Evolutionary conservation across 768 basidiomycete species (phyloP), one percentile per base, ranked within the genome.

Genomic region (Agrocybe praecox): DNA sequence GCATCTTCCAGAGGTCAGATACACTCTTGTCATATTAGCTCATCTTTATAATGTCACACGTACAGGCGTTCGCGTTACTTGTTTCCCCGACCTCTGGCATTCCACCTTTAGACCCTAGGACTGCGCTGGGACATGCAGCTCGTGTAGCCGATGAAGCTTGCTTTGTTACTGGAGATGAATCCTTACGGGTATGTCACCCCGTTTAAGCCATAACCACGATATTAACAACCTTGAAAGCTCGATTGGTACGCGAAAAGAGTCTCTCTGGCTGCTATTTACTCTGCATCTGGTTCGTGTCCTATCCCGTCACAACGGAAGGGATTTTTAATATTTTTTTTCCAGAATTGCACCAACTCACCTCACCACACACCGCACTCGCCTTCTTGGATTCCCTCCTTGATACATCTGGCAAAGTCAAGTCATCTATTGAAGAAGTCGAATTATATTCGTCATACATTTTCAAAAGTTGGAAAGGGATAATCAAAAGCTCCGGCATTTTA

Each of bases 301-400:
- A 8, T 40, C 9, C 15, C 29, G 18, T 44, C 14, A 12, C 23
- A 29, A 24, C 8, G 36, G 15, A 18, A 4, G 36, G 44, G 26
- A 55, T 7, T 12, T 33, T 51, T 12, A 2, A 6, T 12, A 52
- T 51, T 19, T 26, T 33, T 24, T 1, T 42, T 40, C 44, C 60
- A 86, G 92, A 94, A 71, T 75, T 94, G 15, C 92, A 93, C 64
- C 92, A 94, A 66, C 66, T 94, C n/a, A 80, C 83, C 0, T 94
- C 92, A 1, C 89, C 92, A 4, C 65, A 74, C 12, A 90, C 90
- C 2, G 84, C 89, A 0, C 71, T 75, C 24, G 70, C 75, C 2
- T 92, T 94, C 74, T 76, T 94, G 14, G 85, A 88, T 46, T 72
- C 78, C 8, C 80, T 92, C 6, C 76, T 94, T 14, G 75, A 79